Evolutionary conservation across 164 flowering plant genomes (phyloP).

Genomic region (Dillenia suffruticosa): DNA sequence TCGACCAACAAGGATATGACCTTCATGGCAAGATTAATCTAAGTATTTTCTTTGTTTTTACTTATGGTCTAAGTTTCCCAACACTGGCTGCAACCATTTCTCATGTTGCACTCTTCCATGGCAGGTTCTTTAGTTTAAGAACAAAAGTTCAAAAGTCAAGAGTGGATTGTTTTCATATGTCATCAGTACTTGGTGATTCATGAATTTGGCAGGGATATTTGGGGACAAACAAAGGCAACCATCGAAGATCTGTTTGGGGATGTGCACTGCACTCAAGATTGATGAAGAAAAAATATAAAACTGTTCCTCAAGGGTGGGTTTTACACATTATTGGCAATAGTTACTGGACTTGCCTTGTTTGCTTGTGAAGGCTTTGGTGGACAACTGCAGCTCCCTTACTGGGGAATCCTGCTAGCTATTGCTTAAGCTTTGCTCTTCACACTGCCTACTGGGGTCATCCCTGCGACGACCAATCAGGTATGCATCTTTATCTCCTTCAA

Average conservation of each 20-base stretch:
- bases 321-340: slow-evolving; percentile 19
- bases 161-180: background rate
- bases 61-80: slow-evolving; percentile 56
- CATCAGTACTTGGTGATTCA: background rate
- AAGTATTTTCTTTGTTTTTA: slow-evolving; percentile 35
- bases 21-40: slow-evolving; percentile 43
- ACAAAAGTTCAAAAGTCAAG: too few relatives aligned
- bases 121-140: slow-evolving; percentile 23
- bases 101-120: slow-evolving; percentile 67
- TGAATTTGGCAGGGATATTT: slow-evolving; percentile 21
- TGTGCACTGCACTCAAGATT: slow-evolving; percentile 43
- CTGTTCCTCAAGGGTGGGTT: slow-evolving; percentile 73
- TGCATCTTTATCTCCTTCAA: too few relatives aligned
- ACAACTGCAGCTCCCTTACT: slow-evolving; percentile 58
- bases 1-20: slow-evolving; percentile 33
- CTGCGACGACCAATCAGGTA: slow-evolving; percentile 60
- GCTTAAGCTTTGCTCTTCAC: slow-evolving; percentile 43
- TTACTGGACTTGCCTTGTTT: slow-evolving; percentile 23
- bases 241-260: slow-evolving; percentile 29
- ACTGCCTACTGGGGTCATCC: slow-evolving; percentile 48
- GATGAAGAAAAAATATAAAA: slow-evolving; percentile 54
- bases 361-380: slow-evolving; percentile 39
- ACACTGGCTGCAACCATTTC: slow-evolving; percentile 45
- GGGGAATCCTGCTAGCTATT: slow-evolving; percentile 52
- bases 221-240: slow-evolving; percentile 29